Conservation (phyloP, 2,329 filamentous ascomycete genomes). For the Neurospora sp. region DNA sequence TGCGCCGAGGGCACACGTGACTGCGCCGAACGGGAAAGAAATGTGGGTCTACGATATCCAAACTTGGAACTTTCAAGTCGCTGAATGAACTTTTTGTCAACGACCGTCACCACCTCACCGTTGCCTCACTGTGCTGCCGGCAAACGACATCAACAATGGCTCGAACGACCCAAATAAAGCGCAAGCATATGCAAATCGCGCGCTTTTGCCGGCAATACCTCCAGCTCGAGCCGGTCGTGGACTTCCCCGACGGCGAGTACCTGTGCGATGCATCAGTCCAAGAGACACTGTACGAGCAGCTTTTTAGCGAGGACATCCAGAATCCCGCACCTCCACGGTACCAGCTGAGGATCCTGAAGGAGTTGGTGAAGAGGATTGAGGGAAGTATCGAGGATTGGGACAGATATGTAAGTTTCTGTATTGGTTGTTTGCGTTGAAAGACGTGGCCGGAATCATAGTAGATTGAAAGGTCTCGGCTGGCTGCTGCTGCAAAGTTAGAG, state of each 20-base stretch:
- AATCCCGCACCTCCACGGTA: conserved; percentile 60
- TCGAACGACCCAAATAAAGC: neutral
- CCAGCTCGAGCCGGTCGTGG: conserved; percentile 57
- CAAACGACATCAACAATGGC: neutral
- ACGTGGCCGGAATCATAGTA: neutral
- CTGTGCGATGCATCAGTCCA: conserved; percentile 56
- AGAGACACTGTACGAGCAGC: conserved; percentile 49
- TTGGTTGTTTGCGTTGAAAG: neutral
- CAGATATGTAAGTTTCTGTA: conserved; percentile 61
- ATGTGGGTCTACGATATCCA: neutral
- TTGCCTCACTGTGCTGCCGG: neutral
- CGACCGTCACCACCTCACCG: neutral
- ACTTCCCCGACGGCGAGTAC: conserved; percentile 49
- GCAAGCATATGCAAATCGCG: conserved; percentile 6
- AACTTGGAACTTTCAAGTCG: neutral
- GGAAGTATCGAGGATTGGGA: conserved; percentile 70
- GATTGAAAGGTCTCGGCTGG: neutral
- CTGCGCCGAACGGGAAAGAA: neutral
- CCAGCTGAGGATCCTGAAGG: conserved; percentile 61
- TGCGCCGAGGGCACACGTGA: neutral
- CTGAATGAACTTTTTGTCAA: neutral
- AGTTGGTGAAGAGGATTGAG: conserved; percentile 61
- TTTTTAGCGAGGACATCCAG: conserved; percentile 53
- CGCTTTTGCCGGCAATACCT: conserved; percentile 68
- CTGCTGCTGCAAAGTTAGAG: neutral